phyloP scores from a whole-genome alignment of 768 basidiomycete species.

The Paxillus rubicundulus region DNA sequence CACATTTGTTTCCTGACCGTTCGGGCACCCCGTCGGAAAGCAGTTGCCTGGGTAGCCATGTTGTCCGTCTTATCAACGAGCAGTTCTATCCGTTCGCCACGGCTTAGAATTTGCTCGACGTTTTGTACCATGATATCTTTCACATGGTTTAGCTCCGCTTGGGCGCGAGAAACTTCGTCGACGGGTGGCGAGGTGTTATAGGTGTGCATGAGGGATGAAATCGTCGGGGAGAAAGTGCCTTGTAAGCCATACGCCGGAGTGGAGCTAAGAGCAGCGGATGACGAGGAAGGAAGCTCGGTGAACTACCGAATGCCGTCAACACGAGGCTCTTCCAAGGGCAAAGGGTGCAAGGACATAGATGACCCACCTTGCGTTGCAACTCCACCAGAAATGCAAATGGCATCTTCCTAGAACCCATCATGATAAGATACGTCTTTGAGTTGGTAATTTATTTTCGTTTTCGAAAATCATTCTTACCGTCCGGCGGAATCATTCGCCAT shows the following conservation, averaged over 20 bases:
- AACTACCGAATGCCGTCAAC: slow-evolving; percentile 42
- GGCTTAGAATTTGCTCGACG: slow-evolving; percentile 90
- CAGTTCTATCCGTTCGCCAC: slow-evolving; percentile 94
- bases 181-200: slow-evolving; percentile 87
- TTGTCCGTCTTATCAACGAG: slow-evolving; percentile 96
- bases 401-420: slow-evolving; percentile 57
- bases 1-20: slow-evolving; percentile 84
- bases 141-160: slow-evolving; percentile 82
- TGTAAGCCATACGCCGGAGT: slow-evolving; percentile 65
- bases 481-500: slow-evolving; percentile 95
- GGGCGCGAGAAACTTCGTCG: slow-evolving; percentile 89
- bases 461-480: slow-evolving; percentile 48
- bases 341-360: not conserved
- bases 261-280: slow-evolving; percentile 46
- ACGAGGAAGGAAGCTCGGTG: slow-evolving; percentile 59
- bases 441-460: not conserved
- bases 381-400: slow-evolving; percentile 93
- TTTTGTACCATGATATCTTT: slow-evolving; percentile 99
- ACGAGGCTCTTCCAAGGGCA: slow-evolving; percentile 1
- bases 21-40: slow-evolving; percentile 86
- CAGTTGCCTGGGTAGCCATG: slow-evolving; percentile 91
- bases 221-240: slow-evolving; percentile 65
- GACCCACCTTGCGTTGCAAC: slow-evolving; percentile 69
- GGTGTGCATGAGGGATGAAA: slow-evolving; percentile 75
- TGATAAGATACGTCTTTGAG: not conserved